Conservation (phyloP, 495 filamentous ascomycete species). For the Tetracladium marchalianum region DNA sequence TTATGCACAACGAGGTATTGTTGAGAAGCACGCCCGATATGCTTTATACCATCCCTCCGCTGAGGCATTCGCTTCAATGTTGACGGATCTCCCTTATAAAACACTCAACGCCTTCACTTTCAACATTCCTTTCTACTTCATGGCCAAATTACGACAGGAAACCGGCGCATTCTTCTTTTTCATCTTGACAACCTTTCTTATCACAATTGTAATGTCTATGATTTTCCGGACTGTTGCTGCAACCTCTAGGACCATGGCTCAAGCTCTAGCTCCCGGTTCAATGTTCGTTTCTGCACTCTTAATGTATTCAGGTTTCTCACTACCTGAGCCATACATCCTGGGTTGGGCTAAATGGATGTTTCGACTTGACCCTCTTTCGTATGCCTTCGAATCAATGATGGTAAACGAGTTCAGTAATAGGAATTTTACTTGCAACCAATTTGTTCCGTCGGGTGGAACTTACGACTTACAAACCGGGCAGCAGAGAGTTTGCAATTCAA, state of each 20-base stretch:
- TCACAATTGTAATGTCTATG: conserved; percentile 67
- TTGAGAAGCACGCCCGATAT: conserved; percentile 75
- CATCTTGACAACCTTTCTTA: conserved; percentile 38
- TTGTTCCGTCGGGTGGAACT: conserved; percentile 37
- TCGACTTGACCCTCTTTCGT: conserved; percentile 74
- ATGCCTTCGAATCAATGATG: conserved; percentile 77
- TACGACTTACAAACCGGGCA: conserved; percentile 45
- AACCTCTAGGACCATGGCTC: conserved; percentile 57
- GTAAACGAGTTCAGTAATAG: conserved; percentile 74
- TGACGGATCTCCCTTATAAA: conserved; percentile 66
- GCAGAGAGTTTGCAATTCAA: conserved; percentile 13
- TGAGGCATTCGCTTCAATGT: conserved; percentile 63
- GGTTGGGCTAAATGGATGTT: conserved; percentile 79
- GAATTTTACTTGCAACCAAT: conserved; percentile 47
- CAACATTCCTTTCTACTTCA: conserved; percentile 67
- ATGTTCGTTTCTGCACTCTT: conserved; percentile 60
- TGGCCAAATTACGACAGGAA: conserved; percentile 53
- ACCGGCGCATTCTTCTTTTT: conserved; percentile 75
- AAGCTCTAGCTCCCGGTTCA: conserved; percentile 55
- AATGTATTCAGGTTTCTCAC: conserved; percentile 72
- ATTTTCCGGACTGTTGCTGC: conserved; percentile 77
- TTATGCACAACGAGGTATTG: conserved; percentile 58
- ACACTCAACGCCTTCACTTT: conserved; percentile 62
- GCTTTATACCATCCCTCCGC: conserved; percentile 77
- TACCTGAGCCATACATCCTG: conserved; percentile 63